Percentiles rank a stretch among this genome's conserved stretches.
phyloP scores from a whole-genome alignment of 805 yeast species.

The Metschnikowia corniflorae region DNA sequence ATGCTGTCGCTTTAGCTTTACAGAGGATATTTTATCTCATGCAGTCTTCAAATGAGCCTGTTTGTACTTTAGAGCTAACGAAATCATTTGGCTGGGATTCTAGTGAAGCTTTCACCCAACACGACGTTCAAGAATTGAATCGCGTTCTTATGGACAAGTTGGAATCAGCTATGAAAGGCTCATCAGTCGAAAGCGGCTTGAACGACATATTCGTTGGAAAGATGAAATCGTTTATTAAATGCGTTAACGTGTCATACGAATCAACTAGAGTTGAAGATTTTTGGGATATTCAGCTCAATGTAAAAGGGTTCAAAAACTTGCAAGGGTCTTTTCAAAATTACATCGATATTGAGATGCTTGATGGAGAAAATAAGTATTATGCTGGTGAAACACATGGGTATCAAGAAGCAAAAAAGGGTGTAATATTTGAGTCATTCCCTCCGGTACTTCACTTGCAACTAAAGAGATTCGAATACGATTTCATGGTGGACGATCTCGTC shows the following conservation, averaged over 20 bases:
- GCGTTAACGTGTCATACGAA: slow-evolving; percentile 90
- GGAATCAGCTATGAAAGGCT: slow-evolving; percentile 87
- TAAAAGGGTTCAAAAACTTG: slow-evolving; percentile 71
- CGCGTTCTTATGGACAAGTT: slow-evolving; percentile 92
- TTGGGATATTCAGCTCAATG: slow-evolving; percentile 97
- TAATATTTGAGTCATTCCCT: slow-evolving; percentile 85
- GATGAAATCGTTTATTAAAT: slow-evolving; percentile 91
- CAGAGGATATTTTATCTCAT: slow-evolving; percentile 84
- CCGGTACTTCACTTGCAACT: slow-evolving; percentile 90
- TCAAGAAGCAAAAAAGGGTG: slow-evolving; percentile 97
- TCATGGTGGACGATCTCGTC: slow-evolving; percentile 79
- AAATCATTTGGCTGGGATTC: slow-evolving; percentile 96
- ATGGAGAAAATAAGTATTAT: slow-evolving; percentile 93
- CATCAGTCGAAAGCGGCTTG: slow-evolving; percentile 54
- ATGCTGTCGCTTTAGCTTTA: slow-evolving; percentile 68
- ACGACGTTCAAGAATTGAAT: slow-evolving; percentile 95
- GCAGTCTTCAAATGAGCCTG: slow-evolving; percentile 67
- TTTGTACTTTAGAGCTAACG: slow-evolving; percentile 84
- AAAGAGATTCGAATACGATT: slow-evolving; percentile 93
- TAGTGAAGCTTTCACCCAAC: slow-evolving; percentile 93
- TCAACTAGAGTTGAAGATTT: slow-evolving; percentile 89
- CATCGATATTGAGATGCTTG: slow-evolving; percentile 80
- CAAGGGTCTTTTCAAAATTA: slow-evolving; percentile 79
- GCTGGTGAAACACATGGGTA: slow-evolving; percentile 82
- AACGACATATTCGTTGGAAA: slow-evolving; percentile 90